Evolutionary conservation across 352 stramenopile genomes (phyloP).

Genomic region (Phytophthora meadii): DNA sequence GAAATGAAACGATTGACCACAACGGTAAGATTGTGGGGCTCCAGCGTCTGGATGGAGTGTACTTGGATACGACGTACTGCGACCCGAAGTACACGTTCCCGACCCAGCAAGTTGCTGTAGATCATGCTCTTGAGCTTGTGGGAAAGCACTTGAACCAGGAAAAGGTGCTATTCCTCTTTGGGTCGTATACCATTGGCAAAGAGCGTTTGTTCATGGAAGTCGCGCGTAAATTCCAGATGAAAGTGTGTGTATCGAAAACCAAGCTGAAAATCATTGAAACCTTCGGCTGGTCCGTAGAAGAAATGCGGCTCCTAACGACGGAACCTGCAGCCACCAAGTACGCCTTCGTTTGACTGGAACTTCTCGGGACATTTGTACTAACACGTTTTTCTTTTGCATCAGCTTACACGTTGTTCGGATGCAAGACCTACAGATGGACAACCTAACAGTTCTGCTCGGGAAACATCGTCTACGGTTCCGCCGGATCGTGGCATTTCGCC

Average conservation of each 20-base stretch:
- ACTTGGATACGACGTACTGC: constrained; percentile 98
- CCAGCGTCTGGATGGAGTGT: constrained; percentile 82
- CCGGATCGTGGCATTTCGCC: constrained; percentile 94
- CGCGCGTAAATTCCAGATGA: constrained; percentile 71
- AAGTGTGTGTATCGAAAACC: constrained; percentile 81
- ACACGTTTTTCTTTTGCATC: constrained; percentile 2
- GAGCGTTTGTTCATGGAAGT: constrained; percentile 97
- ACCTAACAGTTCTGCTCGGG: constrained; percentile 64
- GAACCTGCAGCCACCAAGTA: constrained; percentile 77
- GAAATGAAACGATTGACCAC: constrained; percentile 32
- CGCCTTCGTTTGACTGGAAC: constrained; percentile 11
- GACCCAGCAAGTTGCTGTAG: constrained; percentile 81
- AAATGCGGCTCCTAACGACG: constrained; percentile 90
- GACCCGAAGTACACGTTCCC: constrained; percentile 95
- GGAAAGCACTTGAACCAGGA: constrained; percentile 54
- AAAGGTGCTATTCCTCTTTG: constrained; percentile 94
- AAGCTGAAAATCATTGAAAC: constrained; percentile 89
- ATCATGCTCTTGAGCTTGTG: constrained; percentile 69
- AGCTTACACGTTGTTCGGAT: constrained; percentile 94
- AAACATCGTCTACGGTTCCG: constrained; percentile 77
- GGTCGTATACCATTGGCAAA: constrained; percentile 97
- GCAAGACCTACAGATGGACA: constrained; percentile 94
- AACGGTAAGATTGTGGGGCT: constrained; percentile 34
- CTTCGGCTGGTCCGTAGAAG: constrained; percentile 83
- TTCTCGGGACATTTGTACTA: background rate